These are phyloP conservation scores for Penicillium verhagenii DNA, from an alignment of 495 filamentous ascomycete genomes.

Conservation along the genomic window DNA sequence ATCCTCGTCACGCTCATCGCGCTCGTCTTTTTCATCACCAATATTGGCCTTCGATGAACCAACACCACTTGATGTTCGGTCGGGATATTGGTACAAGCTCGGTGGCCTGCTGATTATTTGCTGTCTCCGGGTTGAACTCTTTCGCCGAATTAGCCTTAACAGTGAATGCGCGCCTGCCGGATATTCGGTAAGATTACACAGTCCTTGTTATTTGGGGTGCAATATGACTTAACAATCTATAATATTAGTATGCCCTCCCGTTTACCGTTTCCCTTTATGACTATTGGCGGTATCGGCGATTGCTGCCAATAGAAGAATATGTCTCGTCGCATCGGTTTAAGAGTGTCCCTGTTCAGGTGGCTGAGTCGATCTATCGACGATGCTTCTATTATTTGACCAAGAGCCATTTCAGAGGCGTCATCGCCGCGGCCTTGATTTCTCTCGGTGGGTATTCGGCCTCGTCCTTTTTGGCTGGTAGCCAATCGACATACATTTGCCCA, in stretches of 20 bases:
- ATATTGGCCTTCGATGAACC: conserved; percentile 1
- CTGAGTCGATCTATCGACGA: conserved; percentile 24
- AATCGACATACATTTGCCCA: conserved; percentile 51
- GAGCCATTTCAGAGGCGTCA: conserved; percentile 31
- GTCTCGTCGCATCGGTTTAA: conserved; percentile 18
- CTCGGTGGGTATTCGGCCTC: conserved; percentile 28
- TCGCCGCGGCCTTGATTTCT: conserved; percentile 34
- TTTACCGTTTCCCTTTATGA: conserved; percentile 46
- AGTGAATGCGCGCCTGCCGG: conserved; percentile 41
- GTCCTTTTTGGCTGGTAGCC: conserved; percentile 26
- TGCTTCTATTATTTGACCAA: conserved; percentile 27
- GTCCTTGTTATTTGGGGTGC: background rate
- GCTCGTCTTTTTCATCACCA: conserved; percentile 1
- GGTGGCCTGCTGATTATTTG: conserved; percentile 27
- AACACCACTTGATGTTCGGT: background rate
- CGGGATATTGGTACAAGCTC: conserved; percentile 27
- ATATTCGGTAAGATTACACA: conserved; percentile 36
- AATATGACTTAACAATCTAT: background rate
- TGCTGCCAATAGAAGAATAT: conserved; percentile 21
- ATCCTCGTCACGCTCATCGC: conserved; percentile 1
- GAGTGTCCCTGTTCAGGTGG: conserved; percentile 16
- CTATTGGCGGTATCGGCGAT: conserved; percentile 37
- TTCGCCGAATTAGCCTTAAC: conserved; percentile 34
- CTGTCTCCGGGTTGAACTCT: conserved; percentile 40
- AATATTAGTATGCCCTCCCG: conserved; percentile 36